These are phyloP conservation scores for Fusarium torulosum DNA, from an alignment of 2,329 filamentous ascomycete species.

Conservation along the genomic window DNA sequence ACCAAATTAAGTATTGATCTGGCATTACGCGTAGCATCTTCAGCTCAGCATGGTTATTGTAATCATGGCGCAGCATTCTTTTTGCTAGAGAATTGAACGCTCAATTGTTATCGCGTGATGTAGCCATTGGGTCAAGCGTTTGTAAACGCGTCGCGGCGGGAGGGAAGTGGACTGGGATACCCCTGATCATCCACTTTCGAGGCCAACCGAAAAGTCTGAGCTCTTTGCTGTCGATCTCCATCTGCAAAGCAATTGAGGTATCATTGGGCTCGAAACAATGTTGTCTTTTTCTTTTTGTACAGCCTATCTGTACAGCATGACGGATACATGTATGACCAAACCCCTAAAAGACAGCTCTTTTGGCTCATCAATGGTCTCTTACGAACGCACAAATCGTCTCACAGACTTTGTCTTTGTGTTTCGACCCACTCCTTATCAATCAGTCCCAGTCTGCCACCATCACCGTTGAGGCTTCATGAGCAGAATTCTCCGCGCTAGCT, in stretches of 20 bases:
- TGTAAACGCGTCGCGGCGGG: slow-evolving; percentile 29
- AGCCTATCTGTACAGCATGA: background rate
- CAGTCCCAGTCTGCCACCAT: slow-evolving; percentile 38
- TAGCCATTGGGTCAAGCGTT: slow-evolving; percentile 1
- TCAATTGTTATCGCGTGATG: slow-evolving; percentile 7
- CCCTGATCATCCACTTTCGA: slow-evolving; percentile 37
- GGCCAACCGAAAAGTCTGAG: slow-evolving; percentile 24
- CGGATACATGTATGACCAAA: background rate
- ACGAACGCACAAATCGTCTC: background rate
- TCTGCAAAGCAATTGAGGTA: slow-evolving; percentile 10
- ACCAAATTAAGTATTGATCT: slow-evolving; percentile 18
- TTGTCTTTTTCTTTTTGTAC: background rate
- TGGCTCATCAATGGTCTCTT: too few species aligned
- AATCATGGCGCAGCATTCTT: slow-evolving; percentile 16
- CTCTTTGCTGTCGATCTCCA: slow-evolving; percentile 32
- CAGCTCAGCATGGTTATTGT: slow-evolving; percentile 12
- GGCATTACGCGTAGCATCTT: slow-evolving; percentile 7
- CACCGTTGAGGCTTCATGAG: slow-evolving; percentile 22
- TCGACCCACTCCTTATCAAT: slow-evolving; percentile 44
- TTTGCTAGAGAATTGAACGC: background rate
- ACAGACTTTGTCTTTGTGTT: slow-evolving; percentile 11
- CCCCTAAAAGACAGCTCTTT: too few species aligned
- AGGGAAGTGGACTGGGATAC: slow-evolving; percentile 31
- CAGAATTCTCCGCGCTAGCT: slow-evolving; percentile 31
- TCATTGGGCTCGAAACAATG: background rate